These are phyloP conservation scores for Lodderomyces parapsilosis DNA, from an alignment of 1,139 yeast genomes.

Conservation along the genomic window DNA sequence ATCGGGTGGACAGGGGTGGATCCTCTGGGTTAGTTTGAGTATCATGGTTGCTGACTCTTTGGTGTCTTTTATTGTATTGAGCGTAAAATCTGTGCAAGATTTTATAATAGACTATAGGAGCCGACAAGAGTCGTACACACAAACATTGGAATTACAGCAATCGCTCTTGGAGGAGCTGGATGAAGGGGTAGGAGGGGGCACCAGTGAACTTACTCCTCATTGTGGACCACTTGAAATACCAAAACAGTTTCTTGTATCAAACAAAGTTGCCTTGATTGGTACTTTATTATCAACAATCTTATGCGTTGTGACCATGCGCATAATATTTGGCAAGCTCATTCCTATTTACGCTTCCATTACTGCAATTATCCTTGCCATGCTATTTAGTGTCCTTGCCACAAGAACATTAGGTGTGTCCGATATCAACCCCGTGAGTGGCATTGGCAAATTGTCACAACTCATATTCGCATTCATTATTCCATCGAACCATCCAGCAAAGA, in stretches of 20 bases:
- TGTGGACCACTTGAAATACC: constrained; percentile 15
- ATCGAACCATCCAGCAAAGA: constrained; percentile 70
- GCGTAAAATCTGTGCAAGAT: constrained; percentile 39
- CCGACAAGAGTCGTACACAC: constrained; percentile 5
- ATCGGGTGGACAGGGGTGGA: constrained; percentile 96
- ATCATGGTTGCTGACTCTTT: constrained; percentile 93
- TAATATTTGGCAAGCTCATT: constrained; percentile 67
- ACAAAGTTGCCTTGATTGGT: constrained; percentile 56
- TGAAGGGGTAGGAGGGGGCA: constrained; percentile 1
- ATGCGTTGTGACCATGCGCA: constrained; percentile 62
- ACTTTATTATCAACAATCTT: constrained; percentile 60
- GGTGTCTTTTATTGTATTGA: constrained; percentile 72
- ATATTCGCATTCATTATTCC: constrained; percentile 85
- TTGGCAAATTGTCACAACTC: constrained; percentile 89
- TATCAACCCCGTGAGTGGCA: constrained; percentile 93
- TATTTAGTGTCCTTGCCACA: constrained; percentile 82
- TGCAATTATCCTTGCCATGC: constrained; percentile 72
- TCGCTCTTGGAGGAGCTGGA: constrained; percentile 8
- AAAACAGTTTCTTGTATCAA: constrained; percentile 49
- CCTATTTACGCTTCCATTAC: constrained; percentile 69
- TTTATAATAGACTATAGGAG: constrained; percentile 7
- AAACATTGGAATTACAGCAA: constrained; percentile 13
- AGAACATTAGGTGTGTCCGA: constrained; percentile 96
- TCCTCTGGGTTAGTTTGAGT: constrained; percentile 87
- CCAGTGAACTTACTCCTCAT: background rate